Evolutionary conservation across 768 basidiomycete species (phyloP).

Genomic region (Termitomyces sp.): DNA sequence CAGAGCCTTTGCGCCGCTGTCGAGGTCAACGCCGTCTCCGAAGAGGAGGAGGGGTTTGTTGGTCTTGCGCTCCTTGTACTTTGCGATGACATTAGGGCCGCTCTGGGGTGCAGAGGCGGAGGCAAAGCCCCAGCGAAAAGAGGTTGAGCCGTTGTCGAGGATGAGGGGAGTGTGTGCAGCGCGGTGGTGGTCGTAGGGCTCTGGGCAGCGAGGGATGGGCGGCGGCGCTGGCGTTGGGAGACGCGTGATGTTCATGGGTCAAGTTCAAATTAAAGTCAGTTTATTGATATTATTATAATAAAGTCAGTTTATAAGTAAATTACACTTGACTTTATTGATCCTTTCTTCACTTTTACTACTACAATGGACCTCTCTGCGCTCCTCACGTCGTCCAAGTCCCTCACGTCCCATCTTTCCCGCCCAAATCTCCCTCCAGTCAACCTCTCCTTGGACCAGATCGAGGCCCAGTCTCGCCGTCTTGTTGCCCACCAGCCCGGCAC

Average conservation of each 20-base stretch:
- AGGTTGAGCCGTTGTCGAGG: constrained; percentile 87
- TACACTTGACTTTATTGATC: not conserved
- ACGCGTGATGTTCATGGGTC: constrained; percentile 10
- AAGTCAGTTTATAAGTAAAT: no score
- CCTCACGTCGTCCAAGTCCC: constrained; percentile 60
- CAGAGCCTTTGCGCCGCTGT: constrained; percentile 77
- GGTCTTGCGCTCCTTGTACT: constrained; percentile 85
- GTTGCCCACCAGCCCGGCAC: constrained; percentile 65
- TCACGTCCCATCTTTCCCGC: constrained; percentile 71
- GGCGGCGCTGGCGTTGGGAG: constrained; percentile 13
- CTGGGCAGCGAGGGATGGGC: constrained; percentile 19
- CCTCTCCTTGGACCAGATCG: constrained; percentile 91
- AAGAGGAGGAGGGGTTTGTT: constrained; percentile 83
- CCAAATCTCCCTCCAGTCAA: constrained; percentile 85
- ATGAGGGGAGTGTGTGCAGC: constrained; percentile 57
- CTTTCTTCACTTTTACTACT: not conserved
- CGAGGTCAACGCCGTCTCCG: constrained; percentile 82
- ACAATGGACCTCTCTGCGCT: constrained; percentile 62
- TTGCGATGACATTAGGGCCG: constrained; percentile 69
- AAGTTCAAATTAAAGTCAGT: not conserved
- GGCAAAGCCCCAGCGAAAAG: constrained; percentile 79
- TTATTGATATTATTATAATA: no score
- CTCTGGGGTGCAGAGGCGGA: constrained; percentile 50
- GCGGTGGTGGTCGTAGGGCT: constrained; percentile 48
- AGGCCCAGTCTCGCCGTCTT: constrained; percentile 84